Percentiles rank a stretch among this genome's conserved stretches.
phyloP scores from a whole-genome alignment of 2,329 filamentous ascomycete genomes.

The Eutypa lata region DNA sequence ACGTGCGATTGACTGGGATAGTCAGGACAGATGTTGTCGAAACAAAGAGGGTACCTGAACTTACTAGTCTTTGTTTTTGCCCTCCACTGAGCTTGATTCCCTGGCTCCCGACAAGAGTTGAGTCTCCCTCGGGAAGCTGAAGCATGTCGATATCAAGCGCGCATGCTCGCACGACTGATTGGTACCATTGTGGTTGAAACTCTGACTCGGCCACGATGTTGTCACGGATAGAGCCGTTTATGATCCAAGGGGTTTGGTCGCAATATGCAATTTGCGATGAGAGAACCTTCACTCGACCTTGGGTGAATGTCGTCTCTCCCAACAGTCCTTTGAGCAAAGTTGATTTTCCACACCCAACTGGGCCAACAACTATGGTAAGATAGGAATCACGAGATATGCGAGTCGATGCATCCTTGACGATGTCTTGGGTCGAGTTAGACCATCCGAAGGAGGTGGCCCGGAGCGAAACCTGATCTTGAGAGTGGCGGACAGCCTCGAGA shows the following conservation, averaged over 20 bases:
- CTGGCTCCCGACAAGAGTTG: not conserved
- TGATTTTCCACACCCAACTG: not conserved
- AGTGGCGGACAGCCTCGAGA: too few relatives aligned
- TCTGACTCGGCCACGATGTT: not conserved
- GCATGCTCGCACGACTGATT: not conserved
- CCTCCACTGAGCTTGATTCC: not conserved
- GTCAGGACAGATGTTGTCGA: too few relatives aligned
- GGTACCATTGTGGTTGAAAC: not conserved
- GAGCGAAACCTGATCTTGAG: too few relatives aligned
- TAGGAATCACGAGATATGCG: not conserved
- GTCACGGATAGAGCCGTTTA: not conserved
- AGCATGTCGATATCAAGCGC: not conserved
- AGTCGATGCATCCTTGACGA: too few relatives aligned
- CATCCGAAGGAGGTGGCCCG: too few relatives aligned
- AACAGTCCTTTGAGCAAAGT: not conserved
- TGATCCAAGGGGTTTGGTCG: not conserved
- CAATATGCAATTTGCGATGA: not conserved
- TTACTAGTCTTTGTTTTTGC: not conserved
- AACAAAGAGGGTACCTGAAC: too few relatives aligned
- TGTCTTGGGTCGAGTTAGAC: too few relatives aligned
- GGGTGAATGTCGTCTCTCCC: not conserved
- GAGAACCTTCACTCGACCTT: not conserved
- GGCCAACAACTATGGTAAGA: not conserved
- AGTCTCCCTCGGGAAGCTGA: not conserved
- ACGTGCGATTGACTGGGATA: too few relatives aligned